phyloP scores from a whole-genome alignment of 495 filamentous ascomycete species.

The Aspergillus asperescens region DNA sequence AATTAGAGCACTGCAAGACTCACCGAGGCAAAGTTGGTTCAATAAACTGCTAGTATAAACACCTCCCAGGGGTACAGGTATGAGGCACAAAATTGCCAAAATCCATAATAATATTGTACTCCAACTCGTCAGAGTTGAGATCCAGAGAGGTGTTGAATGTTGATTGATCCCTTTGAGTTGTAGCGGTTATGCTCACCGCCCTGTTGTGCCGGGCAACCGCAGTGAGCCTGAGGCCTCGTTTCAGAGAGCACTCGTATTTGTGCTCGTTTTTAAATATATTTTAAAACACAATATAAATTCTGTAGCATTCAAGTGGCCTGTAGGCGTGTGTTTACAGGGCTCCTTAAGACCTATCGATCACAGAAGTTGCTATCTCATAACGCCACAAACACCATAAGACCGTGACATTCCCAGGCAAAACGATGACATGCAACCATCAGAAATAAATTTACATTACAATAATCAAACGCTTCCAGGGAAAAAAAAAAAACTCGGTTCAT shows the following conservation, averaged over 20 bases:
- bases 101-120: background rate
- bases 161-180: constrained; percentile 6
- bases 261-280: no score
- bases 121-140: background rate
- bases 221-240: background rate
- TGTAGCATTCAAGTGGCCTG: no score
- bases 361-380: background rate
- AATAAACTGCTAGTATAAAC: background rate
- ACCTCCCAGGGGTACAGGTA: background rate
- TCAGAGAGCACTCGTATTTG: no score
- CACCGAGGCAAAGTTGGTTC: background rate
- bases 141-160: background rate
- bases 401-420: background rate
- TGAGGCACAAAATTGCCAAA: background rate
- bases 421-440: background rate
- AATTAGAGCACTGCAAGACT: background rate
- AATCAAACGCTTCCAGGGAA: background rate
- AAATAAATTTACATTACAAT: background rate
- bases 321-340: no score
- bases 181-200: constrained; percentile 19
- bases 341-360: no score
- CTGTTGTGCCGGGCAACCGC: constrained; percentile 31
- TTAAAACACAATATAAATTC: no score
- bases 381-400: background rate
- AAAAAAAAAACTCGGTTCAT: background rate